Base-by-base conservation (phyloP, 2,329 filamentous ascomycete genomes). In the Allantophomopsis lycopodina region DNA sequence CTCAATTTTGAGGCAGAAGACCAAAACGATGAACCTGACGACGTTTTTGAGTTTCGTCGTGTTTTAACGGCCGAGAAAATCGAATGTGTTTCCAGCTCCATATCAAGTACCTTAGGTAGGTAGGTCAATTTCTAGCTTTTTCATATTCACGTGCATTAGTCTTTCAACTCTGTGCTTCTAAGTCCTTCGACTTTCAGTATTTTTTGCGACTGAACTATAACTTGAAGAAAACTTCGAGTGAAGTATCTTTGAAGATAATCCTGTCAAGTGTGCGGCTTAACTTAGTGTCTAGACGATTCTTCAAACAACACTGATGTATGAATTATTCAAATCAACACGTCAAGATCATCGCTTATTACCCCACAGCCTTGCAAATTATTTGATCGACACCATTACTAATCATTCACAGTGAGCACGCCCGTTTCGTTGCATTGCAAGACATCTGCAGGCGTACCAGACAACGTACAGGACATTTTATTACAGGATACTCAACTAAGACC, bases 71-170 rank as follows among this genome's bases (percentile, higher is more conserved):
- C 57, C 13, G 39, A 53, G 4, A 28, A 44, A 7, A 59, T 75
- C 31, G 49, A 52, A 2, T 40, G 51, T 6, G 46, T 67, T 7
- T 46, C 50, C 11, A 49, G 63, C 0, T 59, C 55, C 7, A 44
- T 64, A 5, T 62, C 63, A 3, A 68, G 62, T 42, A 76, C 69
- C 2, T 44, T 64, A 20, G 63, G 72, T 73, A 55, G 49, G 61
- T 51, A 36, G 31, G n/a, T 32, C n/a, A n/a, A n/a, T 40, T 38
- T 6, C 36, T 57, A 52, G 51, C 5, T 14, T 41, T 51, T 42
- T 28, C 6, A 14, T 5, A 34, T 15, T 8, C 15, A 14, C 7
- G 12, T 34, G 32, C 13, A 23, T 13, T 40, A 4, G 7, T 40
- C 3, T 16, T 40, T 40, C 21, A 36, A 14, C 13, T 41, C 15